Evolutionary conservation across 306 rosid species (phyloP), one percentile per base, ranked within the genome.

Genomic region (Rubus idaeus): DNA sequence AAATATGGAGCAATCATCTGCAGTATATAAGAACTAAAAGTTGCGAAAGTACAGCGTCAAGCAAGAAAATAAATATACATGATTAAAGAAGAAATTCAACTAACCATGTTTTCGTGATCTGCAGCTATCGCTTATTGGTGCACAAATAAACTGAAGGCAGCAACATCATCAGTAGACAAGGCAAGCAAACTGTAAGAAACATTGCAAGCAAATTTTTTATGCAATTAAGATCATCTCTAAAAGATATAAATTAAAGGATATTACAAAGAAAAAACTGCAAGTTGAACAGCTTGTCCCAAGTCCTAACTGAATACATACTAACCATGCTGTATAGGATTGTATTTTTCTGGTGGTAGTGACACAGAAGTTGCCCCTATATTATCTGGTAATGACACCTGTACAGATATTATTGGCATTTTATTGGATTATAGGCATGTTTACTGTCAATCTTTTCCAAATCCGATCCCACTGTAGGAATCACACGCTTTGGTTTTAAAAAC

Each of bases 61-160:
- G 37, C 64, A n/a, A 30, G 23, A 61, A 64, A 42, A 58, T 5
- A 64, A 26, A 56, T 45, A 53, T 8, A 73, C 40, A 77, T 56
- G 37, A 73, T 21, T 58, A 74, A 0, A 4, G 18, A 49, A 71
- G 5, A 49, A 75, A 80, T 67, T 55, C 41, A 75, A 79, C 87
- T 77, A 81, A 84, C 98, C 92, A 78, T 85, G 79, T 91, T 94
- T 86, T 90, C 93, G 83, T 91, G 98, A 83, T 88, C 96, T 50
- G 97, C 88, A 26, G 97, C 94, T 71, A 94, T 84, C 30, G 30
- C 85, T 89, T 94, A 83, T 88, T 90, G 68, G 93, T 94, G 90
- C 97, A 94, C 73, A 94, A 85, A 84, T 94, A 94, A 78, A 87
- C 96, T 42, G 98, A 83, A 57, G 97, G 97, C 82, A 94, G 89